Conservation (phyloP, 2,329 filamentous ascomycete species). For the Colletotrichum sp. region DNA sequence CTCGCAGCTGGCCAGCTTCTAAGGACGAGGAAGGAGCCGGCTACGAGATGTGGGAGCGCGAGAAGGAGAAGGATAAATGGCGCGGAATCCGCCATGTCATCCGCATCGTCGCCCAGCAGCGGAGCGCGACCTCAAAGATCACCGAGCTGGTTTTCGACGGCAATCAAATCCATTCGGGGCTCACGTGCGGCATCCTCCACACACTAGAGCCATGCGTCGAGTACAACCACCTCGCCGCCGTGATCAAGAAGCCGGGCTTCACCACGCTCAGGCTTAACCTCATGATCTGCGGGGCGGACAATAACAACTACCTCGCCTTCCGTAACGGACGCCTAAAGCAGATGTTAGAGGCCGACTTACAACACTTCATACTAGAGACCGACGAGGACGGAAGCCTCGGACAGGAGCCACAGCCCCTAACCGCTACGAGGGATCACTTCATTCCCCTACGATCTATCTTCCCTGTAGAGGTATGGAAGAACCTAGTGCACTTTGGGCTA, state of each 20-base stretch:
- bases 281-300: constrained; percentile 8
- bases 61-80: constrained; percentile 27
- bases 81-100: constrained; percentile 35
- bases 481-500: constrained; percentile 35
- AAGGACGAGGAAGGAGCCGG: neutral
- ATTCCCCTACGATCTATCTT: constrained; percentile 32
- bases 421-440: neutral
- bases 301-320: constrained; percentile 11
- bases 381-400: neutral
- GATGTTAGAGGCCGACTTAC: constrained; percentile 24
- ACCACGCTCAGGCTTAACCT: constrained; percentile 29
- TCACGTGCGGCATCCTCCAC: constrained; percentile 35
- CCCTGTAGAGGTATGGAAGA: constrained; percentile 30
- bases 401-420: neutral
- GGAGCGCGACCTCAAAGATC: constrained; percentile 21
- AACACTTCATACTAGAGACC: constrained; percentile 27
- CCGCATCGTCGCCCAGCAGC: constrained; percentile 26
- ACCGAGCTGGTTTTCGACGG: constrained; percentile 39
- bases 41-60: constrained; percentile 1
- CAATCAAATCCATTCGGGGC: constrained; percentile 30
- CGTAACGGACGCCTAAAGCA: constrained; percentile 22
- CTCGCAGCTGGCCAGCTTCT: constrained; percentile 33
- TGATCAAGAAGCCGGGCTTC: constrained; percentile 30
- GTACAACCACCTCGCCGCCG: constrained; percentile 26
- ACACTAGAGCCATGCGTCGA: constrained; percentile 24